Percentiles rank a stretch among this genome's conserved stretches.
These are phyloP conservation scores for Stephanodiscus triporus DNA, from an alignment of 108 stramenopile species.

Conservation along the genomic window DNA sequence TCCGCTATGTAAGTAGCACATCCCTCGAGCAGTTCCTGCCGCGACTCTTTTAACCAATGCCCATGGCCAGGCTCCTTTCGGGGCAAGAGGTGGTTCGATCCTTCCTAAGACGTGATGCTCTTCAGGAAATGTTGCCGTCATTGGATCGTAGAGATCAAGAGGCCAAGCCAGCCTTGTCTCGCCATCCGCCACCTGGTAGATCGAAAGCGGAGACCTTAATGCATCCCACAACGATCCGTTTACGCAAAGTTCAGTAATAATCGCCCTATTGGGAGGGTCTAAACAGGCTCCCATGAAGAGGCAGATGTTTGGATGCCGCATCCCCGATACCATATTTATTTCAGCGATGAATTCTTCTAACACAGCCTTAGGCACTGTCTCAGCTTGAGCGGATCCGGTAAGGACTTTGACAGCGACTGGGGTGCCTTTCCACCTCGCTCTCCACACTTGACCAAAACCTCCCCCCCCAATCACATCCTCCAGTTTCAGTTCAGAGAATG, in stretches of 20 bases:
- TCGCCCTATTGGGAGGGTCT: slow-evolving; percentile 84
- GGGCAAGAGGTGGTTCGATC: slow-evolving; percentile 57
- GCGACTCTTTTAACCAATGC: slow-evolving; percentile 73
- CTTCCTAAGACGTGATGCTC: background rate
- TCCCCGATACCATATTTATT: slow-evolving; percentile 83
- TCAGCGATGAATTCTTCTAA: slow-evolving; percentile 87
- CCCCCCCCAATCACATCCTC: slow-evolving; percentile 88
- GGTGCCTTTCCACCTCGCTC: slow-evolving; percentile 81
- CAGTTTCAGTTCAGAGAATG: slow-evolving; percentile 74
- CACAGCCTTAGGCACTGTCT: slow-evolving; percentile 73
- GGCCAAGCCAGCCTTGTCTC: slow-evolving; percentile 66
- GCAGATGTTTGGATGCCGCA: slow-evolving; percentile 95
- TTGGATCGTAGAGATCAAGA: slow-evolving; percentile 50
- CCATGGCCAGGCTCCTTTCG: slow-evolving; percentile 80
- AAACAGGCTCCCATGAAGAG: slow-evolving; percentile 95
- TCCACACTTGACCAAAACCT: slow-evolving; percentile 91
- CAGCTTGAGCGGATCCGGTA: slow-evolving; percentile 75
- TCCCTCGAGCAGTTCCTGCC: slow-evolving; percentile 86
- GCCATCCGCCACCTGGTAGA: slow-evolving; percentile 71
- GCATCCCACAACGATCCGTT: slow-evolving; percentile 90
- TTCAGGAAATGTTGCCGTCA: slow-evolving; percentile 26
- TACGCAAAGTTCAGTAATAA: slow-evolving; percentile 87
- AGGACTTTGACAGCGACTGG: slow-evolving; percentile 91
- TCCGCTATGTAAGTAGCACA: slow-evolving; percentile 93
- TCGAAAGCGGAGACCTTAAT: slow-evolving; percentile 72